A percentile compares a stretch with the other conserved stretches of the same genome.
Conservation (phyloP, 495 filamentous ascomycete species). For the Annulohypoxylon maeteangense region DNA sequence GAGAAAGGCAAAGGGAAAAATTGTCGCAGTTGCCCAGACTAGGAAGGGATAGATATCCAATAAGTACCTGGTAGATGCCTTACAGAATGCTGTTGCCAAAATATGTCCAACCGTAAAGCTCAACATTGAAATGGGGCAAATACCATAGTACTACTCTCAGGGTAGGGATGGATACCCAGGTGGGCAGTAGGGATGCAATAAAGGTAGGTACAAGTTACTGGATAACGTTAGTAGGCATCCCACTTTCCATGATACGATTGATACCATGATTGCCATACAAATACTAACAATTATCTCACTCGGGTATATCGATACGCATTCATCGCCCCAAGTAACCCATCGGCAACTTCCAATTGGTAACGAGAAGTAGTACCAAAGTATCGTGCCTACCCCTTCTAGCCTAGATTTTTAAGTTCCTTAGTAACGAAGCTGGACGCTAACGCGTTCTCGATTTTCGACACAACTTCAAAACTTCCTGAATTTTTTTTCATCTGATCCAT, state of each 20-base stretch:
- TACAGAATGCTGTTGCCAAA: background rate
- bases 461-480: slow-evolving; percentile 46
- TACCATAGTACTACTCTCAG: background rate
- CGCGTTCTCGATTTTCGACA: slow-evolving; percentile 46
- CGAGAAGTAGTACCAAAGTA: background rate
- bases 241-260: slow-evolving; percentile 28
- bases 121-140: slow-evolving; percentile 3
- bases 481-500: slow-evolving; percentile 51
- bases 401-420: slow-evolving; percentile 30
- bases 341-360: slow-evolving; percentile 25
- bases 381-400: slow-evolving; percentile 23
- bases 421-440: slow-evolving; percentile 42
- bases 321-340: slow-evolving; percentile 19
- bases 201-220: slow-evolving; percentile 21
- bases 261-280: slow-evolving; percentile 20
- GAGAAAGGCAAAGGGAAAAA: slow-evolving; percentile 19
- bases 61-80: background rate
- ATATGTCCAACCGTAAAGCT: background rate
- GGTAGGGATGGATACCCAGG: background rate
- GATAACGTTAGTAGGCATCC: slow-evolving; percentile 33
- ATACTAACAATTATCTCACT: slow-evolving; percentile 21
- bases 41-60: slow-evolving; percentile 29
- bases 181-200: background rate
- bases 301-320: slow-evolving; percentile 31
- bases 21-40: slow-evolving; percentile 31